Conservation (phyloP, 768 basidiomycete species). For the Candolleomyces eurysporus region DNA sequence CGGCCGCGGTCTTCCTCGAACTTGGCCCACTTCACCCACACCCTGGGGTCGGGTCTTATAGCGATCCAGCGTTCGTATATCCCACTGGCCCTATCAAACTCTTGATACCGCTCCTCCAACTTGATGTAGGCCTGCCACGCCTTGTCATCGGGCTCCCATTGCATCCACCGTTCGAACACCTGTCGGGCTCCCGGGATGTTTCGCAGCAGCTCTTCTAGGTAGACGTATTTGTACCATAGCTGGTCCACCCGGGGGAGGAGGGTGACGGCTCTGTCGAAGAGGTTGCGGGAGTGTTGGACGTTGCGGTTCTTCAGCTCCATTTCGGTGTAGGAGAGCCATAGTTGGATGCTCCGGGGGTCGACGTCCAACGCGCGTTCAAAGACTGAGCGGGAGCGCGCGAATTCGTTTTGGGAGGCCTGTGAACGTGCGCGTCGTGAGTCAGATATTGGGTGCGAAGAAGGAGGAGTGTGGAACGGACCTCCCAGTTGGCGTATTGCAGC, state of each 20-base stretch:
- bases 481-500: slow-evolving; percentile 86
- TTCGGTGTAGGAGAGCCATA: slow-evolving; percentile 95
- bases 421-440: background rate
- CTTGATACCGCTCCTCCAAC: slow-evolving; percentile 90
- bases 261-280: slow-evolving; percentile 96
- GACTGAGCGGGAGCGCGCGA: slow-evolving; percentile 89
- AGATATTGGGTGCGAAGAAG: background rate
- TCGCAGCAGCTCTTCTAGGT: slow-evolving; percentile 93
- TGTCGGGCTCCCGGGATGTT: slow-evolving; percentile 96
- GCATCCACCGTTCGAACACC: slow-evolving; percentile 99
- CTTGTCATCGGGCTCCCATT: slow-evolving; percentile 99
- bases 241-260: slow-evolving; percentile 94
- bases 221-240: slow-evolving; percentile 99
- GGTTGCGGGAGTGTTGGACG: slow-evolving; percentile 93
- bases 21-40: slow-evolving; percentile 83
- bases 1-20: slow-evolving; percentile 83
- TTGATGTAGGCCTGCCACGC: slow-evolving; percentile 99
- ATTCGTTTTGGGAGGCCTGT: slow-evolving; percentile 94
- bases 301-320: slow-evolving; percentile 99
- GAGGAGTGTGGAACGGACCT: slow-evolving; percentile 40
- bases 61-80: slow-evolving; percentile 93
- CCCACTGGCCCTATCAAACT: slow-evolving; percentile 86
- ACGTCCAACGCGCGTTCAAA: slow-evolving; percentile 98
- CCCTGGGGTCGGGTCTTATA: slow-evolving; percentile 72
- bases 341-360: slow-evolving; percentile 82